Evolutionary conservation across 176 grass and related monocot genomes (phyloP), one percentile per base, ranked within the genome.

Genomic region (Metroxylon sagu): DNA sequence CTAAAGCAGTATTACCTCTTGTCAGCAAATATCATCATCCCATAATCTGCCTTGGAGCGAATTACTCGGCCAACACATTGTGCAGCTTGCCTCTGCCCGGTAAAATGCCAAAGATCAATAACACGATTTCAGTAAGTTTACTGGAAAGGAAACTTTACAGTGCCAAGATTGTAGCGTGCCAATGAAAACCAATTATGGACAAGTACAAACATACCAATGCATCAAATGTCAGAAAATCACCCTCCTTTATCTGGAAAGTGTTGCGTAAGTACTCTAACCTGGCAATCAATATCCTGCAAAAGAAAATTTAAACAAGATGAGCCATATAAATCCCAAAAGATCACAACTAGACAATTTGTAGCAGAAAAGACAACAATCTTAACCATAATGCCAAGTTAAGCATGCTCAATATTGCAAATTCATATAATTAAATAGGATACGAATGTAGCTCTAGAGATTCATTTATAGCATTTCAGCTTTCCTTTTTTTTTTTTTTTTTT

Each of bases 11-110:
- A 57, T 43, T 87, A 87, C 92, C 87, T 90, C 57, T 90, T 88
- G 57, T 96, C 92, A 85, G 92, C 87, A 78, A 96, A 90, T 85
- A 90, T 96, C 92, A 96, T 96, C 92, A 96, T 96, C 50, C 92
- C 92, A 73, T 96, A 90, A 74, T 96, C 92, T 62, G 86, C 86
- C 61, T 96, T 96, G 6, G 92, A 96, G 53, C 92, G 92, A 66
- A 96, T 96, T 18, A 96, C 92, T 77, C 83, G 83, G 35, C 91
- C 91, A 80, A 96, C 91, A 82, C 91, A 96, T 56, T 90, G 91
- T 19, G 91, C 91, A 57, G 91, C 86, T 81, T 96, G 90, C 77
- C 90, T 89, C 90, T 95, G 79, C 29, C 48, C 76, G 21, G 56
- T 59, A 27, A 16, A 10, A n/a, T 18, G 28, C 3, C n/a, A 4